Base-by-base conservation (phyloP, 2,329 filamentous ascomycete species). In the Fusarium chuoi region DNA sequence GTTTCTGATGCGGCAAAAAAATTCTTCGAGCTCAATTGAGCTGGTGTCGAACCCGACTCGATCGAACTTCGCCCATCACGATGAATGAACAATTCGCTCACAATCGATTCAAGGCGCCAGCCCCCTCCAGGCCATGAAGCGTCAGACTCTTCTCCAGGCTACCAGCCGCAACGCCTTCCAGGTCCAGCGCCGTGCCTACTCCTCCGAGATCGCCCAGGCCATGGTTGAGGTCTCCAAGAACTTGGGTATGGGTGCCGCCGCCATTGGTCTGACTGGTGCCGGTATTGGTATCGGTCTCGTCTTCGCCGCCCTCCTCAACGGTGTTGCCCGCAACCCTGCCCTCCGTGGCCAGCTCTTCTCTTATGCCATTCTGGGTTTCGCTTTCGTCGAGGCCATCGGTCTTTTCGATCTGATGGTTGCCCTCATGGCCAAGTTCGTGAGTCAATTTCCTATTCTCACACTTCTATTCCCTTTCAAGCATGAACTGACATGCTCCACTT, bases 221-320 rank as follows among this genome's bases (percentile, higher is more conserved):
- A 92, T 95, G 89, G 93, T 95, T 85, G 92, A 95, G 90, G 93
- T 94, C 87, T 95, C 93, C 86, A 93, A 94, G 91, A 95, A 95
- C 92, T 85, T 95, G 83, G 93, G 93, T 90, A 95, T 95, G 93
- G 93, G 93, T 87, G 89, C 91, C 81, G 94, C 94, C 83, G 94
- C 94, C 88, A 95, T 97, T 84, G 94, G 94, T 93, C 93, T 97
- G 83, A 94, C 93, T 84, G 93, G 93, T 92, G 93, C 93, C 84
- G 93, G 94, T 94, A 94, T 96, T 86, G 94, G 94, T 94, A 97
- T 96, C 87, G 94, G 94, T 90, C 91, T 96, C 84, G 94, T 97
- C 84, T 97, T 97, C 91, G 94, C 93, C 84, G 92, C 93, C 82
- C 93, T 97, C 84, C 90, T 97, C 84, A 92, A 93, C 87, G 91